Base-by-base conservation (phyloP, 1,284 basidiomycete species). In the Grifola frondosa region DNA sequence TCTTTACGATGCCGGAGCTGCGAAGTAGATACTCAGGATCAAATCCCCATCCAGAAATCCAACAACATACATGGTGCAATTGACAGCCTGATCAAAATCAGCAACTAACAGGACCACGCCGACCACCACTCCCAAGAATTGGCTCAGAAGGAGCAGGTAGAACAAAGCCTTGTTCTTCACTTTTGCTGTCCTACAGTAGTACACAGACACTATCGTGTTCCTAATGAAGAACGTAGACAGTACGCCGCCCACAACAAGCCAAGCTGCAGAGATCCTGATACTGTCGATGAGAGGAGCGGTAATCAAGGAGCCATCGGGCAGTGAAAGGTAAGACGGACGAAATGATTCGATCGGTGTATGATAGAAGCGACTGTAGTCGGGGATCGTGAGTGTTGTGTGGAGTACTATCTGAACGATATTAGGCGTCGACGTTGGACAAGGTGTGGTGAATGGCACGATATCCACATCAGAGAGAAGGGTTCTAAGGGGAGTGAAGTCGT, bases 81-180 rank as follows among this genome's bases (percentile, higher is more conserved):
- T 56, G 21, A 74, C 49, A 8, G 52, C 48, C n/a, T 58, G 50
- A 40, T 58, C 63, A 50, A 82, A 77, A 49, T 74, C 75, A 3
- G 74, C 71, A 24, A 70, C 48, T 17, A 81, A 64, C 21, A 73
- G 47, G 13, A 74, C 65, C 19, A 73, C 54, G 38, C 76, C 63
- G 20, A 70, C 67, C 21, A 74, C 49, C 1, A 76, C 70, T 4
- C 74, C 78, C 12, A 81, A 60, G 4, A 78, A 44, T 56, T 84
- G 82, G 54, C 80, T 82, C 34, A 67, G 53, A 35, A 80, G 74
- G 46, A 77, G 71, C 37, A 71, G 66, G 59, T 71, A 81, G 57
- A 75, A 84, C 40, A 77, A 74, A 8, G 61, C 73, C 66, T 76
- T 86, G 66, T 74, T 80, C 68, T 76, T 85, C 54, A 76, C 77